Percentiles rank a stretch among this genome's conserved stretches.
These are phyloP conservation scores for Artemisia annua DNA, from an alignment of 129 eudicot genomes.

Conservation along the genomic window DNA sequence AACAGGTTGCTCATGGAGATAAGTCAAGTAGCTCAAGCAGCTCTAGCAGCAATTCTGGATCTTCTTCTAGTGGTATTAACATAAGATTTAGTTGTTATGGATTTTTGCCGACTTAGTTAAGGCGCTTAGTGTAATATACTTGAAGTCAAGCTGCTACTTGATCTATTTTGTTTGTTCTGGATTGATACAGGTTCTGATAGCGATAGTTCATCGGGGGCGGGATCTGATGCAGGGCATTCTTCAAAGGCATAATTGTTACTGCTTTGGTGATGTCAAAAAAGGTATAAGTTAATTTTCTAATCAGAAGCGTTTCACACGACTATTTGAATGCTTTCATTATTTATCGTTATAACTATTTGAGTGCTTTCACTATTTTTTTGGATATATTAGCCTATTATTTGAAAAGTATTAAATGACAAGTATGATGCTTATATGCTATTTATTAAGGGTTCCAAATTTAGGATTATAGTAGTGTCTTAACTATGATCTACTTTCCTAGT, in stretches of 20 bases:
- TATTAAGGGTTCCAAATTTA: neutral
- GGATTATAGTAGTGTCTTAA: neutral
- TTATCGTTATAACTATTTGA: neutral
- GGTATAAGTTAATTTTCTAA: conserved; percentile 17
- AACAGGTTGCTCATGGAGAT: conserved; percentile 33
- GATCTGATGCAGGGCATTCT: conserved; percentile 52
- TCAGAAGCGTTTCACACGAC: neutral
- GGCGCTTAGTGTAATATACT: conserved; percentile 15
- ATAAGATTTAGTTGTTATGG: neutral
- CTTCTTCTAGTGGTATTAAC: conserved; percentile 76
- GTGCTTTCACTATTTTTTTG: neutral
- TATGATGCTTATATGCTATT: conserved; percentile 8
- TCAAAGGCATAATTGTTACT: conserved; percentile 40
- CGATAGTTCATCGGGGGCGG: conserved; percentile 53
- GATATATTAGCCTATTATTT: conserved; percentile 3
- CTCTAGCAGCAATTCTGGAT: conserved; percentile 69
- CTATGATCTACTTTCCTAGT: neutral
- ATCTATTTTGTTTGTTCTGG: conserved; percentile 16
- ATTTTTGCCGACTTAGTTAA: conserved; percentile 9
- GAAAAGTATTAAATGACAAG: neutral
- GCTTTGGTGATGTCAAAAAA: conserved; percentile 27
- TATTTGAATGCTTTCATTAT: neutral
- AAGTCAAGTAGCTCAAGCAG: conserved; percentile 55
- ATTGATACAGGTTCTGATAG: conserved; percentile 59
- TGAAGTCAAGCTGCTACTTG: conserved; percentile 3